phyloP scores from a whole-genome alignment of 2,329 filamentous ascomycete species.

The Cladophialophora immunda region DNA sequence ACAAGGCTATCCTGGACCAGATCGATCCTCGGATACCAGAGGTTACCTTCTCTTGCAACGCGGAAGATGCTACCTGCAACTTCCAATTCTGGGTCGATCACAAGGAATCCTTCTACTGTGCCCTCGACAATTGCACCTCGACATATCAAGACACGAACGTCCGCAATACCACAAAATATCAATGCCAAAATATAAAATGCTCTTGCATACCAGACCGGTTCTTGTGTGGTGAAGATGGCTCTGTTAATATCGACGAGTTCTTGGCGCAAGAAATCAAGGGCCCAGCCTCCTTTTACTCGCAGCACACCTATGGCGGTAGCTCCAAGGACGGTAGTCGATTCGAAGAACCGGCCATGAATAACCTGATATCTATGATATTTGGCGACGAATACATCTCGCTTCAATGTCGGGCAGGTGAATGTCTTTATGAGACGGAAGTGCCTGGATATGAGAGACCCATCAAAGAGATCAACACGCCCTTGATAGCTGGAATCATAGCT shows the following conservation, averaged over 20 bases:
- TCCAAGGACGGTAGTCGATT: constrained; percentile 81
- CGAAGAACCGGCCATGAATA: constrained; percentile 90
- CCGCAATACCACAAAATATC: constrained; percentile 83
- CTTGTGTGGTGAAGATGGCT: constrained; percentile 90
- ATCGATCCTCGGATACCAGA: constrained; percentile 86
- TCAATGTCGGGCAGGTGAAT: constrained; percentile 85
- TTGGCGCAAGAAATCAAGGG: constrained; percentile 82
- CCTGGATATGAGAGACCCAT: constrained; percentile 88
- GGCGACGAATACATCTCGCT: constrained; percentile 90
- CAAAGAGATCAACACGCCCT: constrained; percentile 94
- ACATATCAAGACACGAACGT: constrained; percentile 71
- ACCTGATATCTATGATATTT: constrained; percentile 86
- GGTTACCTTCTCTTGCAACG: constrained; percentile 92
- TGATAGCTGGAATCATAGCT: constrained; percentile 94
- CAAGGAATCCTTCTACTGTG: constrained; percentile 95
- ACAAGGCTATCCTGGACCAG: constrained; percentile 88
- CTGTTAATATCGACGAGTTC: constrained; percentile 91
- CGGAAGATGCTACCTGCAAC: constrained; percentile 78
- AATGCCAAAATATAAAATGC: constrained; percentile 84
- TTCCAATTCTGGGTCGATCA: constrained; percentile 99
- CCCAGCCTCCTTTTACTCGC: constrained; percentile 82
- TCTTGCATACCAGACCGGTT: constrained; percentile 89
- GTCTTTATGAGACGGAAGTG: constrained; percentile 89
- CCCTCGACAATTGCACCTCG: constrained; percentile 81
- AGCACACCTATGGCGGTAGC: constrained; percentile 62